Base-by-base conservation (phyloP, 202 grass and related monocot genomes). In the Panicum virgatum region DNA sequence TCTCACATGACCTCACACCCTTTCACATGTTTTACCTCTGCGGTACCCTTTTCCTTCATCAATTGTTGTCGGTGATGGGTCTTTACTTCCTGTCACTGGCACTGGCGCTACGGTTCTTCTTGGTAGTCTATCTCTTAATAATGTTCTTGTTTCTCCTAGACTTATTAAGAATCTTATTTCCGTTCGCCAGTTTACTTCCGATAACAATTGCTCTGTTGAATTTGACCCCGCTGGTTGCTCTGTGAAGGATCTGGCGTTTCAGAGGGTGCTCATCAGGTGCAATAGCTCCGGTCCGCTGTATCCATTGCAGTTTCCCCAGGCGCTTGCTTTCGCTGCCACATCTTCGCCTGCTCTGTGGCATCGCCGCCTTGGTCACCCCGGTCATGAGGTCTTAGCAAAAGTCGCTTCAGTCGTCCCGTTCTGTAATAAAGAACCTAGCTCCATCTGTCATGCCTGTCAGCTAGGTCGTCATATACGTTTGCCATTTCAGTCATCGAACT, bases 241-340 rank as follows among this genome's bases (percentile, higher is more conserved):
- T 34, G 32, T 34, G 32, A 4, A 34, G 32, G 32, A 34, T 34
- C 32, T 34, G 3, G 32, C 32, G 0, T 34, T 4, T 0, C 2
- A 34, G 3, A 34, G 32, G 3, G 32, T 34, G 32, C 3, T 34
- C 32, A 4, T 34, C 32, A 34, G 3, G 32, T 34, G 32, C 32
- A 34, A 34, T 34, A 34, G 32, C 1, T 34, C 32, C 3, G 3
- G 32, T 34, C 32, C 32, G 32, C 32, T 18, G 19, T 54, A 54
- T 6, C 52, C 19, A 4, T 1, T 54, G 0, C 6, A 6, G 4
- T 20, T 54, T 54, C 52, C 52, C 20, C 0, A 2, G 52, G 6
- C 52, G 0, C 5, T 0, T 0, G 52, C 52, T 5, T 7, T 22
- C 2, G 6, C 5, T 7, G 19, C 1, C 6, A 7, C 19, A 0